Evolutionary conservation across 345 rosid species (phyloP), one percentile per base, ranked within the genome.

Genomic region (Eutrema heterophyllum): DNA sequence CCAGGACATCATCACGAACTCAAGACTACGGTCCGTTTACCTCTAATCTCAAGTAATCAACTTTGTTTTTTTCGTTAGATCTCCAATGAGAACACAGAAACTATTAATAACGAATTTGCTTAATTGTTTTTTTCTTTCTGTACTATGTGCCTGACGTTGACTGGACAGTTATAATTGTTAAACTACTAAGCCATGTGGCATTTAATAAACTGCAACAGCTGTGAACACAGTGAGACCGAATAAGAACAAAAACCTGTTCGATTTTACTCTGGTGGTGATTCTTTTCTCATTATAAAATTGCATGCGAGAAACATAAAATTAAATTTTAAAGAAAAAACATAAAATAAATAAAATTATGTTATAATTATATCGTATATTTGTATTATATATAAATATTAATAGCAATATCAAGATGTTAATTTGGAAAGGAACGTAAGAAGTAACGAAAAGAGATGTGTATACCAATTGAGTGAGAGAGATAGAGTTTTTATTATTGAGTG

Each of bases 131-230:
- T 33, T 45, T n/a, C 7, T 13, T 35, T 33, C 11, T 13, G 45
- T 33, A 32, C 45, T 57, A 24, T 58, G 46, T 57, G 13, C 36
- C 16, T 48, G 74, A 70, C 27, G 59, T 38, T 70, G 74, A 70
- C 67, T 38, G 50, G 59, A 48, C 58, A 7, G 40, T 48, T 10
- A 57, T 21, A 33, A 39, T 58, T 58, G 67, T 58, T 70, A 72
- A 27, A 73, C 51, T 46, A 66, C 50, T 38, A 45, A 29, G 33
- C 41, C 72, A 74, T 67, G 72, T 66, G 78, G 67, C 66, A 18
- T 41, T 46, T 48, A 48, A 21, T 18, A 48, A 73, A 66, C 50
- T 38, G 15, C 59, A 29, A 65, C 58, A 65, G 59, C 48, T 67
- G 49, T 40, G 40, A 40, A 6, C 54, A 33, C 40, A 70, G 30